Evolutionary conservation across 2,329 filamentous ascomycete species (phyloP).

Genomic region (Byssochlamys sp.): DNA sequence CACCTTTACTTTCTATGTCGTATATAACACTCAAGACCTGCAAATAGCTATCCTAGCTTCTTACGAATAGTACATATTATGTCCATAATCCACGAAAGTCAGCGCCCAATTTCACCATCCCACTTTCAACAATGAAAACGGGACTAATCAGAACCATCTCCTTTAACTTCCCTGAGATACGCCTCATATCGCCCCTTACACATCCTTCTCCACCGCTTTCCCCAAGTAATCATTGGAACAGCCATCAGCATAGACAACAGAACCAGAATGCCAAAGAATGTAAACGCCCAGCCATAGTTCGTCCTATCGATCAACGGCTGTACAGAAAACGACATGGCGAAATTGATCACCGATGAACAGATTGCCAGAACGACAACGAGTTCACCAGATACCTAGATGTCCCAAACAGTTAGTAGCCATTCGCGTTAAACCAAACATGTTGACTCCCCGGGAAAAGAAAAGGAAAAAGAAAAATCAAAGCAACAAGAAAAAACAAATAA

Average conservation of each 20-base stretch:
- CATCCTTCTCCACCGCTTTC: conserved; percentile 23
- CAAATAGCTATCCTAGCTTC: too few species aligned
- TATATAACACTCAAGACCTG: too few species aligned
- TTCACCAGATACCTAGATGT: conserved; percentile 25
- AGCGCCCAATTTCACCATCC: too few species aligned
- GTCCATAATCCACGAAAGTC: background rate
- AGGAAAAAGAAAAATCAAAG: background rate
- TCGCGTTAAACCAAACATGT: too few species aligned
- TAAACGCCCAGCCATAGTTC: conserved; percentile 24
- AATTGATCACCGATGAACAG: conserved; percentile 24
- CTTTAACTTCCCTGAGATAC: background rate
- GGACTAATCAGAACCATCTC: background rate
- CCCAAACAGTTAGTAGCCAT: too few species aligned
- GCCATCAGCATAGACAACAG: conserved; percentile 12
- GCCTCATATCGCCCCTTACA: background rate
- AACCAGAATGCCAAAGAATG: conserved; percentile 26
- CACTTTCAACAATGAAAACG: background rate
- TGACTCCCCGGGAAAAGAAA: too few species aligned
- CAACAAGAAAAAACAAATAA: background rate
- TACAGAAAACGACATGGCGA: conserved; percentile 31
- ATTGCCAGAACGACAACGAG: conserved; percentile 30
- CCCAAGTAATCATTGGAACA: conserved; percentile 21
- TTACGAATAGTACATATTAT: too few species aligned
- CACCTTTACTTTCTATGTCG: too few species aligned
- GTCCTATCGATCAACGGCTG: conserved; percentile 32